These are phyloP conservation scores for Solidago caesia DNA, from an alignment of 129 eudicot species.

Conservation along the genomic window DNA sequence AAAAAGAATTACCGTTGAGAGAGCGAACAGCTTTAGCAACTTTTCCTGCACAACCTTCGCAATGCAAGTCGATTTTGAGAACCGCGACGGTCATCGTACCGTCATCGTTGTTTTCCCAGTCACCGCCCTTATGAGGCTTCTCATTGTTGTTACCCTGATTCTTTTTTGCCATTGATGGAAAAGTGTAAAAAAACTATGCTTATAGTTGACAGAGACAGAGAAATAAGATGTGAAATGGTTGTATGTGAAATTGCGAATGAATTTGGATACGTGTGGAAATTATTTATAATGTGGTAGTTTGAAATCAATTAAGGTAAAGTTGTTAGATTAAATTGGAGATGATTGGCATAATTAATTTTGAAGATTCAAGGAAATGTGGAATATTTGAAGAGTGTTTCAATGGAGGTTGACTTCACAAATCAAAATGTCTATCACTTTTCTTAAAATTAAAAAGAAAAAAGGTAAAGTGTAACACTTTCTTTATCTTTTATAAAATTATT, in stretches of 20 bases:
- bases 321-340: neutral
- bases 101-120: conserved; percentile 9
- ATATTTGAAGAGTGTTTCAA: neutral
- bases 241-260: neutral
- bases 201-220: neutral
- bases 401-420: conserved; percentile 25
- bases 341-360: neutral
- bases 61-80: conserved; percentile 40
- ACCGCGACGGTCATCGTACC: conserved; percentile 14
- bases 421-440: conserved; percentile 5
- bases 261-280: neutral
- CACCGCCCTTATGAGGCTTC: conserved; percentile 2
- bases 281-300: neutral
- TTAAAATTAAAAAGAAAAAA: neutral
- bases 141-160: neutral
- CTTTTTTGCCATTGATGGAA: conserved; percentile 10
- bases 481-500: conserved; percentile 2
- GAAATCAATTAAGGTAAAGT: neutral
- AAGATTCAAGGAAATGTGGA: neutral
- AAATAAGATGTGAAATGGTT: neutral
- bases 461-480: conserved; percentile 7
- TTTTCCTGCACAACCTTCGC: conserved; percentile 42
- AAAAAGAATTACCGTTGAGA: conserved; percentile 26
- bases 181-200: neutral
- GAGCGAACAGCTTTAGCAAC: conserved; percentile 23